These are phyloP conservation scores for Pseudoneurospora amorphoporcata DNA, from an alignment of 495 filamentous ascomycete genomes.

Conservation along the genomic window DNA sequence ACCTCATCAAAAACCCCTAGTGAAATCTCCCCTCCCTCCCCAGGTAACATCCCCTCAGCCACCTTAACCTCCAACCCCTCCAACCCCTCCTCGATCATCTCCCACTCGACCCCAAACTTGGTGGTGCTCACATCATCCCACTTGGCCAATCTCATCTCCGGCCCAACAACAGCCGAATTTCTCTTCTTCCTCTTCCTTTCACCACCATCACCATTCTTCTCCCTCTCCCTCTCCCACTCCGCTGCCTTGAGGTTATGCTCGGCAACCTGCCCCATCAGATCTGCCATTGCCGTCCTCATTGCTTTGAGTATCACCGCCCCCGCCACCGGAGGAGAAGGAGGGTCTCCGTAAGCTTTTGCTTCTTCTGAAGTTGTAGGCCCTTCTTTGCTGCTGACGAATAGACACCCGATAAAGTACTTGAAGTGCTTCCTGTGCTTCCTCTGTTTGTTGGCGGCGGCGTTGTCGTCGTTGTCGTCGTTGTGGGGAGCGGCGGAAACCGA, in stretches of 20 bases:
- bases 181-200: not conserved
- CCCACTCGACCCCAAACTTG: constrained; percentile 19
- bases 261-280: constrained; percentile 14
- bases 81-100: constrained; percentile 5
- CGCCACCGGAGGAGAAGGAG: constrained; percentile 1
- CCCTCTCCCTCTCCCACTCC: not conserved
- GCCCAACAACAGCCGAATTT: not conserved
- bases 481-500: not conserved
- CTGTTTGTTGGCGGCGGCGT: not conserved
- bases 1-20: not conserved
- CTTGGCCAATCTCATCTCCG: constrained; percentile 19
- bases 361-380: not conserved
- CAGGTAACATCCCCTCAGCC: not conserved
- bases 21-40: not conserved
- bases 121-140: constrained; percentile 17
- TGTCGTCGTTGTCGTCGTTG: too few relatives aligned
- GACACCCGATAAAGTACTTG: constrained; percentile 20
- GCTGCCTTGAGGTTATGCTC: not conserved
- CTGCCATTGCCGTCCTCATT: constrained; percentile 11
- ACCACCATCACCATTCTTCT: not conserved
- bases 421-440: constrained; percentile 6
- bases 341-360: constrained; percentile 6
- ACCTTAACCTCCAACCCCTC: not conserved
- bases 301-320: constrained; percentile 5
- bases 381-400: constrained; percentile 14